A percentile compares a stretch with the other conserved stretches of the same genome.
phyloP scores from a whole-genome alignment of 495 filamentous ascomycete genomes.

The Penicillium desertorum region DNA sequence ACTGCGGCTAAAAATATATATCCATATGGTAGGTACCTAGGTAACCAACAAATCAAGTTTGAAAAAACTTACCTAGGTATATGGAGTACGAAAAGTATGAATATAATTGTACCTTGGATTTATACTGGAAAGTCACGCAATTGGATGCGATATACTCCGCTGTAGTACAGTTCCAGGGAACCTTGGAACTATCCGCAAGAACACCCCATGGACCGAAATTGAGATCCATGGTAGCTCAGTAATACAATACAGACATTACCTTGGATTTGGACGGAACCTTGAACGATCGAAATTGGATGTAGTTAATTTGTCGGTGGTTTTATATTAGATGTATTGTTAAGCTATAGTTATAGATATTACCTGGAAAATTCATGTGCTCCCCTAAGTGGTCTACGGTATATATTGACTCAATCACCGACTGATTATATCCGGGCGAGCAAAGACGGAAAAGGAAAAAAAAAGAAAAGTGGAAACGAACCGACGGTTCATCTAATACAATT shows the following conservation, averaged over 20 bases:
- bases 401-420: not conserved
- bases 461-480: not conserved
- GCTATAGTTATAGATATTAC: not conserved
- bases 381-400: not conserved
- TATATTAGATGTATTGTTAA: not conserved
- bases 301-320: not conserved
- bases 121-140: slow-evolving; percentile 8
- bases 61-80: no score
- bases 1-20: not conserved
- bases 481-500: slow-evolving; percentile 1
- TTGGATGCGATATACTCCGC: slow-evolving; percentile 24
- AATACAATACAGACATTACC: not conserved
- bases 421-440: not conserved
- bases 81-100: not conserved
- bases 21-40: no score
- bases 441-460: not conserved
- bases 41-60: not conserved
- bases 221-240: slow-evolving; percentile 3
- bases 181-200: not conserved
- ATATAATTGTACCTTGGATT: slow-evolving; percentile 7
- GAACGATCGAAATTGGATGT: not conserved
- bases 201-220: slow-evolving; percentile 1
- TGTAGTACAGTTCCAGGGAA: not conserved
- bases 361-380: not conserved
- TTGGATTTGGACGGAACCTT: not conserved